Evolutionary conservation across 2,329 filamentous ascomycete species (phyloP), one percentile per base, ranked within the genome.

Genomic region (Cryphonectria naterciae): DNA sequence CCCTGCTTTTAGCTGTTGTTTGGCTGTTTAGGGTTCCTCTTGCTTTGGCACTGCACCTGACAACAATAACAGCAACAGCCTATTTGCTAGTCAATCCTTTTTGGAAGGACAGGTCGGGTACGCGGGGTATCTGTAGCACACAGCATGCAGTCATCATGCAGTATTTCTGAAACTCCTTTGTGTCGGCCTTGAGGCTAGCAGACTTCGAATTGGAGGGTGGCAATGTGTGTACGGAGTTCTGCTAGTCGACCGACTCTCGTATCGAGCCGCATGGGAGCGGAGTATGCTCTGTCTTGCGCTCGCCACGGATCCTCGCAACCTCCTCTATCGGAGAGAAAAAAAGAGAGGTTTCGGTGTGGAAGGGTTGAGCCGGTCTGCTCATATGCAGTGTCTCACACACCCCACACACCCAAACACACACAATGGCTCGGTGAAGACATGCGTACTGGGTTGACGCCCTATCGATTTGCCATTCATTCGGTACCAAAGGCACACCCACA

Each of bases 181-280:
- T 32, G 43, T 25, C 32, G 62, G 39, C 10, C 32, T 37, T 13
- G 11, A 37, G 43, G 28, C 43, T 52, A 28, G 13, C 43, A 35
- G 43, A 52, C 15, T 22, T 52, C 25, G 43, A 39, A 8, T 2
- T 54, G 46, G 28, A 65, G 46, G 64, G 15, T 66, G 64, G 25
- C 64, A 35, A 35, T 54, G 46, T 62, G 60, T 62, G 56, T 32
- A 41, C 60, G 8, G 37, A 37, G 19, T 54, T 11, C 28, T 39
- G 32, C 46, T 66, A 37, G 32, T 43, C 49, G 35, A 56, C 46
- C 49, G 28, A 28, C n/a, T 41, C 22, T 58, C 65, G 46, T 41
- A 35, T 56, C 32, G 52, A 67, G 65, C 65, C 65, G 65, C 54
- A 37, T 25, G n/a, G 39, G 19, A 67, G 65, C 52, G 15, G 35